These are phyloP conservation scores for Volutella citrinella DNA, from an alignment of 2,329 filamentous ascomycete genomes.

Conservation along the genomic window DNA sequence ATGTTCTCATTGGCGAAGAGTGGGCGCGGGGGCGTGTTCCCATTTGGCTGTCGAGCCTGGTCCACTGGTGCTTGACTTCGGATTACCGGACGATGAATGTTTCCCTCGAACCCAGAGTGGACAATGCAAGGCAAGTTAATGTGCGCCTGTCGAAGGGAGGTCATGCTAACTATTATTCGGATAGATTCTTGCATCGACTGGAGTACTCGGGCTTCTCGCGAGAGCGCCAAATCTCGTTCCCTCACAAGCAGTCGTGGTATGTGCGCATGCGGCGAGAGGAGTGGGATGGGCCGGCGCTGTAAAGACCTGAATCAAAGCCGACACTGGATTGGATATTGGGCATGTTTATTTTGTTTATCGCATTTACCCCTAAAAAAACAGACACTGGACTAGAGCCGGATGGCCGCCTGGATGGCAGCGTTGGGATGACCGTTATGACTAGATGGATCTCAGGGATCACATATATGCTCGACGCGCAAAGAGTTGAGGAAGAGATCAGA, in stretches of 20 bases:
- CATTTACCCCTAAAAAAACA: no score
- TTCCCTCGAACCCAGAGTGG: constrained; percentile 83
- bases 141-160: no score
- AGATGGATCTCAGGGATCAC: no score
- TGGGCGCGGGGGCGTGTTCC: constrained; percentile 83
- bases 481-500: no score
- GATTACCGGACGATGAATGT: constrained; percentile 81
- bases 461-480: no score
- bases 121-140: constrained; percentile 87
- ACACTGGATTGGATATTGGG: no score
- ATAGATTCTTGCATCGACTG: constrained; percentile 55
- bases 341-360: no score
- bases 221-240: constrained; percentile 80
- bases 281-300: constrained; percentile 70
- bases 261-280: constrained; percentile 76
- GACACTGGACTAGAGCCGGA: no score
- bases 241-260: constrained; percentile 89
- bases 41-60: constrained; percentile 78
- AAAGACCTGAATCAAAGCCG: no score
- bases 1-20: constrained; percentile 87
- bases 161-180: background rate
- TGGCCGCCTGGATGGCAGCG: no score
- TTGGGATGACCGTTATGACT: no score
- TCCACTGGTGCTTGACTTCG: constrained; percentile 79
- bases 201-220: constrained; percentile 77